Base-by-base conservation (phyloP, 192 early-diverging fungal species). In the Coemansia sp. region DNA sequence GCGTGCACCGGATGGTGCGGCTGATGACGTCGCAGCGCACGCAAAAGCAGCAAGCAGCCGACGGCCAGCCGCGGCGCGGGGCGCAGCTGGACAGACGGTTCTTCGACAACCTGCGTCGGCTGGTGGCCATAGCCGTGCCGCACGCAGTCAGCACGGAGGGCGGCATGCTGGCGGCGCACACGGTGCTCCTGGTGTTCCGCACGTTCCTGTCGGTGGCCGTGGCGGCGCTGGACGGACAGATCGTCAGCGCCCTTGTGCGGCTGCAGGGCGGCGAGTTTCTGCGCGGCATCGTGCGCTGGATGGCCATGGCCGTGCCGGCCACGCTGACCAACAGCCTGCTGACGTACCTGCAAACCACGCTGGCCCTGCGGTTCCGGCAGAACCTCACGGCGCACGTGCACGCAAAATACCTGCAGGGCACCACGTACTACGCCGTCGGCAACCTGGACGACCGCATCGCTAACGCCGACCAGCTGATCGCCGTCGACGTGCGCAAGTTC, bases 321-420 rank as follows among this genome's bases (percentile, higher is more conserved):
- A 98, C 95, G 43, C 92, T 94, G 76, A 96, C 95, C 54, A 98
- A 98, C 78, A 89, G 85, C 67, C 89, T 96, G 86, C 78, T 93
- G 56, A 84, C 82, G 39, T 90, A 85, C 57, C 73, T 91, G 72
- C 89, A 91, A 62, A 87, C 81, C 53, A 85, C 84, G 73, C 79
- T 93, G 23, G 82, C 88, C 2, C 82, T 93, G 49, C 83, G 85
- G 44, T 91, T 93, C 84, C 84, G 91, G 23, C 89, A 88, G 37
- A 88, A 88, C 54, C 84, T 98, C 42, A 98, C 94, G 14, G 86
- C 90, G 66, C 83, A 93, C 57, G 85, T 93, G 14, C 94, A 97
- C 61, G 73, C 85, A 48, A 74, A 90, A 64, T 98, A 96, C 71
- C 80, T 96, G 25, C 72, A 76, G 14, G 89, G 90, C 74, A 94